These are phyloP conservation scores for Parasitella parasitica DNA, from an alignment of 371 early-diverging fungal genomes.

Conservation along the genomic window DNA sequence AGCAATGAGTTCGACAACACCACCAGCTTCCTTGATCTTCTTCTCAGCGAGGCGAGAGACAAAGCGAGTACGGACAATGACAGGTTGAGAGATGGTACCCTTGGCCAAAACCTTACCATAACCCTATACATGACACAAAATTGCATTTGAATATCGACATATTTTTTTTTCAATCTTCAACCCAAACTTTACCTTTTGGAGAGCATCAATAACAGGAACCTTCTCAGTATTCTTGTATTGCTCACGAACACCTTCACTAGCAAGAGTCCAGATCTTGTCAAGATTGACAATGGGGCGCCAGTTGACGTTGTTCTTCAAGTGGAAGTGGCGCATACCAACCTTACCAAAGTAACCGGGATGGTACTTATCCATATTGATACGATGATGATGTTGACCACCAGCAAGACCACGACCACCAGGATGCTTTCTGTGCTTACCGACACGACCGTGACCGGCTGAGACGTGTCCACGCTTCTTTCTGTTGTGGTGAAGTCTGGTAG, in stretches of 20 bases:
- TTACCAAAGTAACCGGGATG: conserved; percentile 99
- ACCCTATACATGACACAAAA: conserved; percentile 57
- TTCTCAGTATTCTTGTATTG: conserved; percentile 88
- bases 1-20: conserved; percentile 68
- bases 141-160: background rate
- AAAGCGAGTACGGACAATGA: conserved; percentile 98
- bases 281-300: conserved; percentile 91
- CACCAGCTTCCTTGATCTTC: conserved; percentile 99
- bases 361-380: conserved; percentile 99
- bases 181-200: conserved; percentile 60
- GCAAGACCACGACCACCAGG: conserved; percentile 99
- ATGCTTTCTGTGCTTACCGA: conserved; percentile 99
- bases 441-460: conserved; percentile 93
- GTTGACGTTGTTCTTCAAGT: conserved; percentile 92
- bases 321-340: conserved; percentile 99
- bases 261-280: conserved; percentile 94
- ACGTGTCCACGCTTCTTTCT: conserved; percentile 94
- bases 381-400: conserved; percentile 99
- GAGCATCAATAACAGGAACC: conserved; percentile 94
- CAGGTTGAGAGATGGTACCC: conserved; percentile 93
- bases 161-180: background rate
- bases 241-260: conserved; percentile 88
- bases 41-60: conserved; percentile 95
- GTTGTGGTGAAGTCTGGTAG: conserved; percentile 84
- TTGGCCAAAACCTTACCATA: conserved; percentile 98